phyloP scores from a whole-genome alignment of 345 rosid species.

The Eucalyptus grandis region DNA sequence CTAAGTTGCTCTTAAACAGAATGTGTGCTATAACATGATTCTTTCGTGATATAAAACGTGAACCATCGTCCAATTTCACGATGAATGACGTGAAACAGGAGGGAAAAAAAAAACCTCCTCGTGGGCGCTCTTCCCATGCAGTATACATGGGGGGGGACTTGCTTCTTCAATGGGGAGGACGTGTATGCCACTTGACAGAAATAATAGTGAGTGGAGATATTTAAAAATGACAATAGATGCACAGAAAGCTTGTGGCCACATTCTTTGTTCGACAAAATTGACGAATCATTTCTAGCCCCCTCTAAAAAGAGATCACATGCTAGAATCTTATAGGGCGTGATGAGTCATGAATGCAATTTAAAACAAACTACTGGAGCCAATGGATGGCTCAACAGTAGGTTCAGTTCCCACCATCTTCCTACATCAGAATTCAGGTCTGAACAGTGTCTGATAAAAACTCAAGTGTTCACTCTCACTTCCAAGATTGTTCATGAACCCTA shows the following conservation, averaged over 20 bases:
- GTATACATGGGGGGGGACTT: background rate
- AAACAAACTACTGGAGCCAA: background rate
- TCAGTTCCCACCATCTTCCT: background rate
- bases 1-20: background rate
- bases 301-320: background rate
- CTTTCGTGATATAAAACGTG: background rate
- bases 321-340: background rate
- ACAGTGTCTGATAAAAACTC: background rate
- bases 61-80: background rate
- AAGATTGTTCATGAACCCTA: background rate
- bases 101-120: background rate
- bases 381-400: background rate
- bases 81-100: background rate
- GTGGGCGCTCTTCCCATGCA: background rate
- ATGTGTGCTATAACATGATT: background rate
- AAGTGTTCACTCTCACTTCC: background rate
- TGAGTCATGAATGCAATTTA: background rate
- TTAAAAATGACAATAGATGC: background rate
- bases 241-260: background rate
- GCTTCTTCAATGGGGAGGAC: background rate
- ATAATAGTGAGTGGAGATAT: background rate
- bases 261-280: background rate
- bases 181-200: background rate
- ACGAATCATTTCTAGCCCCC: background rate
- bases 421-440: background rate